Evolutionary conservation across 306 rosid genomes (phyloP), one percentile per base, ranked within the genome.

Genomic region (Sechiopsis laciniata): DNA sequence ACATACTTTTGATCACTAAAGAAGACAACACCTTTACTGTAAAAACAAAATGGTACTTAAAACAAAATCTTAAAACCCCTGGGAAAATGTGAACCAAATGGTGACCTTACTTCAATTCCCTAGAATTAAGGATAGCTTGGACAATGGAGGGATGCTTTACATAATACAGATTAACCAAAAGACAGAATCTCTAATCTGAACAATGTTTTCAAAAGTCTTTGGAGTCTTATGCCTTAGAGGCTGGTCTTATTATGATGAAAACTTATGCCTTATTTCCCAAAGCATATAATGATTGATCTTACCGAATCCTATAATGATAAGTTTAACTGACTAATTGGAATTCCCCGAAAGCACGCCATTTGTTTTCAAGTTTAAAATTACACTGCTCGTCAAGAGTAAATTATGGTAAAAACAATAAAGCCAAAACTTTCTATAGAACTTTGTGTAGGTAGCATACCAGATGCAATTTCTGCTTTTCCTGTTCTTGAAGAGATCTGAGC

Each of bases 401-500:
- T 4, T 1, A 19, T 65, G 26, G 29, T 17, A 2, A 16, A 66
- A 26, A 26, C 29, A 20, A 5, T 20, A 45, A 20, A 46, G 12
- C 19, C 37, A 67, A 20, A 46, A 12, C 3, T 10, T 71, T 60
- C 35, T 45, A 74, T 16, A 50, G 21, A 73, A 56, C n/a, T 54
- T 70, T 51, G 46, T 70, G 77, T 14, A 19, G 22, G 70, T 80
- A 32, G 48, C 79, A 75, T 86, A 93, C 98, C 88, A 87, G 85
- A 6, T 88, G 80, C 73, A 93, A 80, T 76, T 90, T 93, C 83
- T 90, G 82, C 80, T 87, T 90, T 79, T 93, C 98, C 55, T 93
- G 96, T n/a, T 66, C 79, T 79, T 93, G 98, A 80, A 90, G 90
- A 66, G 86, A 86, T 87, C 96, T 85, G 72, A 93, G 91, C 60